Conservation (phyloP, 176 grass and related monocot species). For the Aegilops speltoides region DNA sequence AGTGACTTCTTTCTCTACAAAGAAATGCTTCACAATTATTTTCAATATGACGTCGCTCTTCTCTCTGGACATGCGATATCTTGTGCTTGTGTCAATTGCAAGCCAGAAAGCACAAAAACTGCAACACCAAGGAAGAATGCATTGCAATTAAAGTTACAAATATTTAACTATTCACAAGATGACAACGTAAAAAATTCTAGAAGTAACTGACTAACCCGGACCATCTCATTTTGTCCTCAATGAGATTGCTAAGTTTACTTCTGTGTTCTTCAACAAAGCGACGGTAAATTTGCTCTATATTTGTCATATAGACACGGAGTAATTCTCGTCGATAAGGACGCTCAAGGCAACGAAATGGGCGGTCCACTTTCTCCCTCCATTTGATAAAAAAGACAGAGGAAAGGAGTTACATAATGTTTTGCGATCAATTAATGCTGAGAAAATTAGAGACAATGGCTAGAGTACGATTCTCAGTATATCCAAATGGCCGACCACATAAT, state of each 20-base stretch:
- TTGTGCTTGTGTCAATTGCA: conserved; percentile 56
- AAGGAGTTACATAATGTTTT: conserved; percentile 33
- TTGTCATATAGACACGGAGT: conserved; percentile 73
- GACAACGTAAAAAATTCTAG: background rate
- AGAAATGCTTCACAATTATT: conserved; percentile 80
- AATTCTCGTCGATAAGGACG: conserved; percentile 77
- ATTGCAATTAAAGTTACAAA: background rate
- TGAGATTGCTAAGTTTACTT: conserved; percentile 67
- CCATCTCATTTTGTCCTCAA: conserved; percentile 85
- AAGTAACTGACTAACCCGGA: conserved; percentile 58
- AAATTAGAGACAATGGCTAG: background rate
- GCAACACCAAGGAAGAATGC: conserved; percentile 42
- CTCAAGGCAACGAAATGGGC: conserved; percentile 81
- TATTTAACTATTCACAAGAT: conserved; percentile 2
- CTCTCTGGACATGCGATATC: conserved; percentile 66
- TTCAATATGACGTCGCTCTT: conserved; percentile 69
- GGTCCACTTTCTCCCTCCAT: conserved; percentile 69
- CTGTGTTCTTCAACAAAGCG: conserved; percentile 70
- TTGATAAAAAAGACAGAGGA: conserved; percentile 18
- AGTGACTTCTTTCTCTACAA: conserved; percentile 86
- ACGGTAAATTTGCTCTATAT: conserved; percentile 90
- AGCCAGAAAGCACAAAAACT: conserved; percentile 87
- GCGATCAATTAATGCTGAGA: background rate
- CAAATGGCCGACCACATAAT: conserved; percentile 15
- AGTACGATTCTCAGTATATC: conserved; percentile 5